Base-by-base conservation (phyloP, 2,329 filamentous ascomycete species). In the Fusarium sp. region DNA sequence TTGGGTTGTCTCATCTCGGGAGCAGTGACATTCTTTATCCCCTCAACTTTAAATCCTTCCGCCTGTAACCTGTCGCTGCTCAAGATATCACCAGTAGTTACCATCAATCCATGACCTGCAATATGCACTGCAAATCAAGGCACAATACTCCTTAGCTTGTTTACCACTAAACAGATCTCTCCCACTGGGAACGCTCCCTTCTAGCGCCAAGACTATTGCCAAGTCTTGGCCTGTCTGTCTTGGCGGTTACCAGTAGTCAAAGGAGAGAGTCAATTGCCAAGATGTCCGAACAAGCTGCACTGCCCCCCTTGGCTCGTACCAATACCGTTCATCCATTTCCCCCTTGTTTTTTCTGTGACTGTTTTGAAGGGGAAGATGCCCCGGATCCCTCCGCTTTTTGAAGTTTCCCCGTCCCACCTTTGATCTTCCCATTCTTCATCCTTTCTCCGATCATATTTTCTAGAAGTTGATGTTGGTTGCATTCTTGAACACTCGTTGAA, bases 271-370 rank as follows among this genome's bases (percentile, higher is more conserved):
- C 34, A 38, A 38, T n/a, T 38, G 67, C 69, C 71, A 74, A 70
- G 71, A 25, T 70, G 54, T 52, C 27, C 41, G 29, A 58, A 58
- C 56, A 58, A 58, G 16, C 41, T 74, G 74, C 74, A 75, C 73
- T 67, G 74, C 74, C 74, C 58, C 45, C 22, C 66, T 75, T 72
- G 67, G 71, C 73, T 74, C 69, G 65, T 70, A 73, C 64, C 64
- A 54, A 61, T 51, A 34, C 34, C 53, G 55, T 20, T 48, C 53
- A 13, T 34, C 52, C 13, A 29, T 65, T 53, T 48, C 46, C 58
- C 61, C 58, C 59, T 58, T 61, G 15, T 32, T 49, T 52, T 52
- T 58, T 51, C 29, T 45, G 16, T 32, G 27, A 18, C 40, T 34
- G 25, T 59, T 58, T 52, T 58, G 56, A 18, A 52, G 12, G 20